Evolutionary conservation across 2,329 filamentous ascomycete species (phyloP).

Genomic region (Penicillium brevicompactum): DNA sequence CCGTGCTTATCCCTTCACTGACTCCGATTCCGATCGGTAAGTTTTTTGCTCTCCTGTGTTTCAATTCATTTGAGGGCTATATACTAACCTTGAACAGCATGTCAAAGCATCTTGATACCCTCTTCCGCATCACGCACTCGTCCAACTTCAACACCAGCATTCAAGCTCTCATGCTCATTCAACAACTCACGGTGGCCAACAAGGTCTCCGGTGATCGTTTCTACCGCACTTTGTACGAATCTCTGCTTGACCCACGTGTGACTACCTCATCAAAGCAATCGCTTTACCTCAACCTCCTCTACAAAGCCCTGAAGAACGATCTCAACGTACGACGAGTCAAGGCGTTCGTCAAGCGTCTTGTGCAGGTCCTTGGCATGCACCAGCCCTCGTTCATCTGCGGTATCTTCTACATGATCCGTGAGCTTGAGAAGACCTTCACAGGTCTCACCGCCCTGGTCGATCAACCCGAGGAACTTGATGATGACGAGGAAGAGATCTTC

Average conservation of each 20-base stretch:
- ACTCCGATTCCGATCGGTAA: conserved; percentile 73
- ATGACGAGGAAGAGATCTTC: conserved; percentile 69
- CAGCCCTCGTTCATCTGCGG: conserved; percentile 92
- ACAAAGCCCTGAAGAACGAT: conserved; percentile 84
- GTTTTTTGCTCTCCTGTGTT: conserved; percentile 25
- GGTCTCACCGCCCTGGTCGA: conserved; percentile 76
- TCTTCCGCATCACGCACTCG: conserved; percentile 95
- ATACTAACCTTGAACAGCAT: conserved; percentile 22
- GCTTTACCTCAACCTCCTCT: conserved; percentile 89
- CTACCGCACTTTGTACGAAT: conserved; percentile 95
- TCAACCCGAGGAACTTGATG: conserved; percentile 76
- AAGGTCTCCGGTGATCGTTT: conserved; percentile 85
- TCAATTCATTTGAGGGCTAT: background rate
- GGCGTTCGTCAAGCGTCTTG: conserved; percentile 89
- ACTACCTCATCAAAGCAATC: conserved; percentile 91
- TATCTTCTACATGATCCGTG: conserved; percentile 83
- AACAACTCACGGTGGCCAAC: conserved; percentile 82
- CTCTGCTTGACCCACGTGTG: conserved; percentile 84
- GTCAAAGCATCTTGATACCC: conserved; percentile 85
- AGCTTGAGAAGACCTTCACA: conserved; percentile 78
- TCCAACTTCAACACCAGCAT: conserved; percentile 99
- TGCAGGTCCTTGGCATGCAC: conserved; percentile 85
- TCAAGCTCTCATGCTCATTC: conserved; percentile 90
- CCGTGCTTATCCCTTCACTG: conserved; percentile 89
- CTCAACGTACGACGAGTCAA: conserved; percentile 89